A percentile compares a stretch with the other conserved stretches of the same genome.
Conservation (phyloP, 2,329 filamentous ascomycete genomes). For the Ceratocystis huliohia region DNA sequence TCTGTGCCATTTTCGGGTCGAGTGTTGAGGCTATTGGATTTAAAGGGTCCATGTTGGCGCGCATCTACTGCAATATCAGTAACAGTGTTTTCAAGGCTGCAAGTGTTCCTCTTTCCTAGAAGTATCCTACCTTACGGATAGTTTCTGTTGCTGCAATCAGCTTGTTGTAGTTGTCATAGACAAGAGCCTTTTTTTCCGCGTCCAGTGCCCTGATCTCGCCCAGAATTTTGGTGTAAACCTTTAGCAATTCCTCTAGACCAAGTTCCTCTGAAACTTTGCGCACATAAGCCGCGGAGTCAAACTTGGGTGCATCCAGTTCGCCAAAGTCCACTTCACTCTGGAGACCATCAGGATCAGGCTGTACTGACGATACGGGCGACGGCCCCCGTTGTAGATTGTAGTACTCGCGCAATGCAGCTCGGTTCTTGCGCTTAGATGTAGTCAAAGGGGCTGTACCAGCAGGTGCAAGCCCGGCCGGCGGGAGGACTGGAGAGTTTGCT, state of each 20-base stretch:
- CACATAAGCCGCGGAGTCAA: constrained; percentile 61
- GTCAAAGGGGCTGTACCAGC: constrained; percentile 20
- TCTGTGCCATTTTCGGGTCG: constrained; percentile 60
- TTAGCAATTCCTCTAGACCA: constrained; percentile 55
- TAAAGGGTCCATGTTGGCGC: constrained; percentile 66
- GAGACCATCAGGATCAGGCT: constrained; percentile 19
- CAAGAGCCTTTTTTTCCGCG: constrained; percentile 89
- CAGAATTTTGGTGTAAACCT: constrained; percentile 57
- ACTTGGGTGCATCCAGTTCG: constrained; percentile 62
- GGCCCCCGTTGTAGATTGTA: constrained; percentile 55
- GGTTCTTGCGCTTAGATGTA: constrained; percentile 49
- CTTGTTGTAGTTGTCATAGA: constrained; percentile 98
- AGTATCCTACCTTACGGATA: constrained; percentile 54
- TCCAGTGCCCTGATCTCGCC: constrained; percentile 80
- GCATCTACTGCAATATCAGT: constrained; percentile 42
- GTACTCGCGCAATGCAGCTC: constrained; percentile 81
- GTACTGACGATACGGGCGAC: constrained; percentile 20
- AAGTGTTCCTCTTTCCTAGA: constrained; percentile 10
- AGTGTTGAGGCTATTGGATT: constrained; percentile 62
- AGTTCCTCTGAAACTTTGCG: constrained; percentile 46
- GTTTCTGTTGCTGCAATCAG: constrained; percentile 93
- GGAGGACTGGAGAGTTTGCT: constrained; percentile 37
- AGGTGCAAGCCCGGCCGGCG: constrained; percentile 25
- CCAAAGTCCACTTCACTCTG: constrained; percentile 48
- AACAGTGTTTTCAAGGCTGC: not conserved